A percentile compares a stretch with the other conserved stretches of the same genome.
phyloP scores from a whole-genome alignment of 495 filamentous ascomycete species.

The Aspergillus cristatus region DNA sequence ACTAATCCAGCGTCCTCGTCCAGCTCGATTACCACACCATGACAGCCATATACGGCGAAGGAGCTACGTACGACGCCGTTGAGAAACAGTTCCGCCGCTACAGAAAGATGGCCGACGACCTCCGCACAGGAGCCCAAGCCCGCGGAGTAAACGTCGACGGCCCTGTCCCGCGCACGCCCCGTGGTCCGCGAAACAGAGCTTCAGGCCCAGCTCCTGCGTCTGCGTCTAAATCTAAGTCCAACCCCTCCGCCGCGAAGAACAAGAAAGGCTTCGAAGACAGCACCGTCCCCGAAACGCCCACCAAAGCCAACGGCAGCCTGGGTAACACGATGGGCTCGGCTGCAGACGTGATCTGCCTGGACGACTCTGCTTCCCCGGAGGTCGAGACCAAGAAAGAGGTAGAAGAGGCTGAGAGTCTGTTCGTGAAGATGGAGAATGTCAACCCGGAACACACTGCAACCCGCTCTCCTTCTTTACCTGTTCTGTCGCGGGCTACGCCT shows the following conservation, averaged over 20 bases:
- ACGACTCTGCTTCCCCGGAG: constrained; percentile 5
- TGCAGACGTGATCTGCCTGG: constrained; percentile 10
- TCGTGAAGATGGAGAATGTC: too few relatives aligned
- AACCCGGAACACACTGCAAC: too few relatives aligned
- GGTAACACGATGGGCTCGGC: too few relatives aligned
- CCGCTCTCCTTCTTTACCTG: too few relatives aligned
- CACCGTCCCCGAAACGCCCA: too few relatives aligned
- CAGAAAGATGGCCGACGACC: constrained; percentile 15
- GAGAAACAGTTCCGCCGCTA: constrained; percentile 13
- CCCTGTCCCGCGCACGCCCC: constrained; percentile 13
- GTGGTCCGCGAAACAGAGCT: constrained; percentile 2
- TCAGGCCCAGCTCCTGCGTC: background rate
- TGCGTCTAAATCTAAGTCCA: background rate
- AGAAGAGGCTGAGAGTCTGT: too few relatives aligned
- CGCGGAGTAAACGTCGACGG: constrained; percentile 2
- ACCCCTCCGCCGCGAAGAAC: too few relatives aligned
- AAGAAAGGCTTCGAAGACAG: too few relatives aligned
- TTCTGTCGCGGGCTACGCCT: too few relatives aligned
- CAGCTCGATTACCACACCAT: constrained; percentile 16
- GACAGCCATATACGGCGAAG: constrained; percentile 13
- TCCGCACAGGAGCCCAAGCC: constrained; percentile 4
- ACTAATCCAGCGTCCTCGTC: too few relatives aligned
- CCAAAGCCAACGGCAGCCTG: too few relatives aligned
- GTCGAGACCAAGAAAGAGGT: too few relatives aligned
- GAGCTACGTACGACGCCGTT: constrained; percentile 16